Evolutionary conservation across 2,329 filamentous ascomycete species (phyloP).

Genomic region (Penicillium sp.): DNA sequence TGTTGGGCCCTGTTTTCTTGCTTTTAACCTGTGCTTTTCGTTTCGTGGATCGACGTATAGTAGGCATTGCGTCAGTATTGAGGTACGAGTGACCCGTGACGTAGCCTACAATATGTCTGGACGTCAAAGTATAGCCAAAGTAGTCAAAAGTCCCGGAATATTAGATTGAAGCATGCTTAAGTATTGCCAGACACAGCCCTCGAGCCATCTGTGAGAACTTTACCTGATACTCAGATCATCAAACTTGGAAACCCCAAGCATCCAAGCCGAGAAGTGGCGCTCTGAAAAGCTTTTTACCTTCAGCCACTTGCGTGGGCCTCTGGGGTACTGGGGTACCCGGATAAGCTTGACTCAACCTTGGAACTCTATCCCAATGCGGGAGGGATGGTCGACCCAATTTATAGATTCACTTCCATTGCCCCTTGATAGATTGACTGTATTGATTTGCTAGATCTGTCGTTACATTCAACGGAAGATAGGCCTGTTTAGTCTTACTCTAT

Average conservation of each 20-base stretch:
- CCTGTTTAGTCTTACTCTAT: background rate
- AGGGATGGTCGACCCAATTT: background rate
- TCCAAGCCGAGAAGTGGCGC: constrained; percentile 15
- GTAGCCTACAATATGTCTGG: background rate
- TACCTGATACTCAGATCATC: background rate
- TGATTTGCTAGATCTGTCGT: background rate
- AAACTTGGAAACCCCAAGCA: background rate
- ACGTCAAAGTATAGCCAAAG: background rate
- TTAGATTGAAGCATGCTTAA: background rate
- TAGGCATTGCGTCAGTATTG: background rate
- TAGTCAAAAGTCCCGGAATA: background rate
- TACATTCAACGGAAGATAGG: background rate
- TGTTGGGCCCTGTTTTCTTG: constrained; percentile 9
- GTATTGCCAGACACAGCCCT: too few species aligned
- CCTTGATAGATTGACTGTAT: background rate
- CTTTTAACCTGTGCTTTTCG: background rate
- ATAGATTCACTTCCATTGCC: background rate
- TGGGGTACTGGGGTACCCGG: constrained; percentile 6
- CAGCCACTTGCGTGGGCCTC: constrained; percentile 20
- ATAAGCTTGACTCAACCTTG: constrained; percentile 19
- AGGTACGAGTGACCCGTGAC: too few species aligned
- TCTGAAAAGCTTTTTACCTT: constrained; percentile 15
- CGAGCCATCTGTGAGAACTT: background rate
- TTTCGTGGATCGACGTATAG: background rate
- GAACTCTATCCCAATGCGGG: background rate